Percentiles rank a stretch among this genome's conserved stretches.
Evolutionary conservation across 495 filamentous ascomycete genomes (phyloP).

Genomic region (Talaromyces proteolyticus): DNA sequence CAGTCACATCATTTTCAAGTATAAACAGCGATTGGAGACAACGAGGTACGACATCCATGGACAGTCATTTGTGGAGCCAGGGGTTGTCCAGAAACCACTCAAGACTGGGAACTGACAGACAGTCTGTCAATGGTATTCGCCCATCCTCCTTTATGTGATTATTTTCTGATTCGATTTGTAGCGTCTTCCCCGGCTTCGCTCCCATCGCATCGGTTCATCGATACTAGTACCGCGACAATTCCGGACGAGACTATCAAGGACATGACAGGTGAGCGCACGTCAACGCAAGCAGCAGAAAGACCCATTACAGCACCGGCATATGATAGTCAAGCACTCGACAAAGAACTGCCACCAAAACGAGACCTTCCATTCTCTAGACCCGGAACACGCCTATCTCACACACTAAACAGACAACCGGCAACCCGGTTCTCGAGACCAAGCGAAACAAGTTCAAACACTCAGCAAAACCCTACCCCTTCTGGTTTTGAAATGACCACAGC

Average conservation of each 20-base stretch:
- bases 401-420: background rate
- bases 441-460: background rate
- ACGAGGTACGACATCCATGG: background rate
- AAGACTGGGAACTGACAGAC: slow-evolving; percentile 1
- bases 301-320: slow-evolving; percentile 13
- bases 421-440: background rate
- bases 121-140: slow-evolving; percentile 1
- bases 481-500: background rate
- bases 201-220: no score
- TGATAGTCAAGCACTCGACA: slow-evolving; percentile 24
- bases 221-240: background rate
- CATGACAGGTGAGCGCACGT: background rate
- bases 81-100: slow-evolving; percentile 3
- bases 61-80: background rate
- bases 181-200: slow-evolving; percentile 1
- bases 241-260: background rate
- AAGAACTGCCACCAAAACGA: slow-evolving; percentile 40
- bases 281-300: slow-evolving; percentile 7
- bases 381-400: background rate
- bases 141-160: slow-evolving; percentile 10
- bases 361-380: slow-evolving; percentile 31
- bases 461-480: background rate
- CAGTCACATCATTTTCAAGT: background rate
- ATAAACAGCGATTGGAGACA: background rate
- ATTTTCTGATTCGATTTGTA: no score